Percentiles rank a stretch among this genome's conserved stretches.
Evolutionary conservation across 169 alveolate species (phyloP).

Genomic region (Eimeria acervulina): DNA sequence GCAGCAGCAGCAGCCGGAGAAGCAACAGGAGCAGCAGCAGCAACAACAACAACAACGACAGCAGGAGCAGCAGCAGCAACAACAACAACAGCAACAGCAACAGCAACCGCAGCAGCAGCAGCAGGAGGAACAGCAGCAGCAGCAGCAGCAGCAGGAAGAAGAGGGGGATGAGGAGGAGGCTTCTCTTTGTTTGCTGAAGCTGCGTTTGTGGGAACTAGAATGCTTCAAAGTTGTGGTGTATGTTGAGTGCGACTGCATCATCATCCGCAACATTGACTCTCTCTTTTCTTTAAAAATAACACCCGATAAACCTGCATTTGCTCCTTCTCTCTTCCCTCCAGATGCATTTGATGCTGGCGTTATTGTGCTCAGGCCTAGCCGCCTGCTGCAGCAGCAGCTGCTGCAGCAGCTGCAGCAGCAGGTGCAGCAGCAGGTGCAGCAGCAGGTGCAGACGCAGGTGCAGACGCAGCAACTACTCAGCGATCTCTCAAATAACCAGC

Average conservation of each 20-base stretch:
- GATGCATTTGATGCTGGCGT: slow-evolving; percentile 81
- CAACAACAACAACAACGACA: no score
- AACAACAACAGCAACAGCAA: neutral
- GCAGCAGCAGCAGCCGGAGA: no score
- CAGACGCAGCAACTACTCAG: no score
- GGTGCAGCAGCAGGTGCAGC: no score
- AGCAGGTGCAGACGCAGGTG: no score
- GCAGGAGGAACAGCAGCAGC: neutral
- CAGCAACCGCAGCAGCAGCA: slow-evolving; percentile 49
- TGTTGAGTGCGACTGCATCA: slow-evolving; percentile 74
- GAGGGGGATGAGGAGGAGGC: neutral
- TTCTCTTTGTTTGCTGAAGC: neutral
- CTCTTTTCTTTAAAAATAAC: neutral
- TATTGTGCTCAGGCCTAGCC: slow-evolving; percentile 47
- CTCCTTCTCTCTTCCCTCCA: slow-evolving; percentile 80
- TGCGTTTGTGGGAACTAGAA: slow-evolving; percentile 71
- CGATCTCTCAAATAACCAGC: no score
- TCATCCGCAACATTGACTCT: slow-evolving; percentile 24
- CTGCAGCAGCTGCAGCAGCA: neutral
- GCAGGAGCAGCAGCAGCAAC: neutral
- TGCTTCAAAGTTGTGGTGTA: slow-evolving; percentile 48
- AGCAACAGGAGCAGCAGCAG: no score
- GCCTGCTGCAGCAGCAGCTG: neutral
- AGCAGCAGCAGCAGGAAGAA: neutral
- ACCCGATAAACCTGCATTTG: slow-evolving; percentile 72